Percentiles rank a stretch among this genome's conserved stretches.
Conservation (phyloP, 169 alveolate genomes). For the Perkinsus chesapeaki region DNA sequence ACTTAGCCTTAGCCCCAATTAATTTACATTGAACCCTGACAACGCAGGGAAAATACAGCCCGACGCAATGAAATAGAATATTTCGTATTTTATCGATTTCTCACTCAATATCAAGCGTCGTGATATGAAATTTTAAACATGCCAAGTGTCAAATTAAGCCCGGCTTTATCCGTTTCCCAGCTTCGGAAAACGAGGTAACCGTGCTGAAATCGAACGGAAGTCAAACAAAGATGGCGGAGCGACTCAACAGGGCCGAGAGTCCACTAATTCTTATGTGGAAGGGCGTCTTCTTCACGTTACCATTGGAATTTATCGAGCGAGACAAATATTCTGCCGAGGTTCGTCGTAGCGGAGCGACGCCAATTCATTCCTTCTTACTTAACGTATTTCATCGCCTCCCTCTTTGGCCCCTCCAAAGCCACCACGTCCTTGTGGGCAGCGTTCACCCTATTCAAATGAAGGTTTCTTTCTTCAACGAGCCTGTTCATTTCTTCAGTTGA, state of each 20-base stretch:
- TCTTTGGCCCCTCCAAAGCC: constrained; percentile 55
- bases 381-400: constrained; percentile 52
- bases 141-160: too few relatives aligned
- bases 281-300: too few relatives aligned
- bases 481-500: constrained; percentile 50
- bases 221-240: background rate
- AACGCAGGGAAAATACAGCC: too few relatives aligned
- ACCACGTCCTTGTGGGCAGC: constrained; percentile 67
- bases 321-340: too few relatives aligned
- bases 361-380: constrained; percentile 22
- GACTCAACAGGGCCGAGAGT: background rate
- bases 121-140: too few relatives aligned
- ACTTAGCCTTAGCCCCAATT: background rate
- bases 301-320: too few relatives aligned
- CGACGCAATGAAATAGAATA: too few relatives aligned
- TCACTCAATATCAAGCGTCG: too few relatives aligned
- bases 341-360: background rate
- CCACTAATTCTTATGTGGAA: constrained; percentile 1
- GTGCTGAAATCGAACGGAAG: too few relatives aligned
- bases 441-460: constrained; percentile 53
- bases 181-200: too few relatives aligned
- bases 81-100: too few relatives aligned
- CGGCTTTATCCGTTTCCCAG: too few relatives aligned
- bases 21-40: background rate
- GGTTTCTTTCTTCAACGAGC: constrained; percentile 59